Base-by-base conservation (phyloP, 768 basidiomycete species). In the Boletellus ananas region DNA sequence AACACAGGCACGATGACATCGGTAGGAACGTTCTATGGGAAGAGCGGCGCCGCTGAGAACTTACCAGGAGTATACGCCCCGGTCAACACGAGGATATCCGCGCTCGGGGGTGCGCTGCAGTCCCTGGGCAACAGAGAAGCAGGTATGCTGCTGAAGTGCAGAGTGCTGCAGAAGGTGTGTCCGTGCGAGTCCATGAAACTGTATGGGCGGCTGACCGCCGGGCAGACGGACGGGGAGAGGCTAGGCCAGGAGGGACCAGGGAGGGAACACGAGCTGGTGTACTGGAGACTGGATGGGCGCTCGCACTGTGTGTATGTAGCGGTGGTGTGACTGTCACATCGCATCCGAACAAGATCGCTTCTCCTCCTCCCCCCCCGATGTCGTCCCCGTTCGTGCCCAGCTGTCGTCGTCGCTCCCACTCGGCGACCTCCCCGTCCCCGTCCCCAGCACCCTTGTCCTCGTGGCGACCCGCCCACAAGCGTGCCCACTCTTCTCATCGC, bases 361-460 rank as follows among this genome's bases (percentile, higher is more conserved):
- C 13, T 20, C 29, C 31, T 33, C 12, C 31, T 33, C 31, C 8
- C 43, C 52, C 16, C 45, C 54, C 27, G 37, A 44, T 57, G 55
- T 49, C 51, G 27, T 74, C 72, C 45, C 51, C 65, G 37, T 64
- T 64, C 48, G 54, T 62, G 40, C 56, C 64, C 43, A 68, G 63
- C 53, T 70, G 73, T 58, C 79, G 79, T 45, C 74, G 75, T 34
- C 68, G 81, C 59, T 82, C 83, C 20, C 79, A 78, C 49, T 83
- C 83, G 14, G 62, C 70, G 9, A 67, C 70, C 20, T 74, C 73
- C 34, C 67, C 64, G 45, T 70, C 55, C 4, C 65, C 61, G 42
- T 68, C 62, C 20, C 70, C 68, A 51, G 69, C 62, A 27, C 70
- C 71, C 44, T 68, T 68, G 10, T 51, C 67, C 46, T 58, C 69